A percentile compares a stretch with the other conserved stretches of the same genome.
Evolutionary conservation across 1,284 basidiomycete species (phyloP).

Genomic region (Ceraceosorus guamensis): DNA sequence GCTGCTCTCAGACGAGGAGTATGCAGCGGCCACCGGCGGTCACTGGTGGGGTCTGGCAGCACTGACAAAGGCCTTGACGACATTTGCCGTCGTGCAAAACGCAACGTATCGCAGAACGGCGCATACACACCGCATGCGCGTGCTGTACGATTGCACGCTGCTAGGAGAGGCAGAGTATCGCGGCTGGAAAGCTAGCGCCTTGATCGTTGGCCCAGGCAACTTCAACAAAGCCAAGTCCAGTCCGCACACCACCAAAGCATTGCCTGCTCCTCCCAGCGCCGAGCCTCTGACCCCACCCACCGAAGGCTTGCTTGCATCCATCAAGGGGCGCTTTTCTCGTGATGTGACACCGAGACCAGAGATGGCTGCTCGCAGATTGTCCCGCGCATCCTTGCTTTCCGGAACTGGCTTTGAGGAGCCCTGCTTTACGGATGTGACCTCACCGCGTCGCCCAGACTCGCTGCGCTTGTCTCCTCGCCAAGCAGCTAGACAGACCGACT

Average conservation of each 20-base stretch:
- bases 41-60: slow-evolving; percentile 21
- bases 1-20: slow-evolving; percentile 44
- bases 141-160: slow-evolving; percentile 53
- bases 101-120: slow-evolving; percentile 52
- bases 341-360: background rate
- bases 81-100: slow-evolving; percentile 54
- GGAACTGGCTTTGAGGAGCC: too few species aligned
- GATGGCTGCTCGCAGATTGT: background rate
- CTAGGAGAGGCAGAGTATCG: slow-evolving; percentile 47
- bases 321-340: background rate
- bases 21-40: slow-evolving; percentile 39
- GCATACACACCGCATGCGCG: slow-evolving; percentile 46
- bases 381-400: background rate
- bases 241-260: background rate
- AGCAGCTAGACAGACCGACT: too few species aligned
- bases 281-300: background rate
- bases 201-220: slow-evolving; percentile 29
- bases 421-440: too few species aligned
- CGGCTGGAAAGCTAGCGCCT: slow-evolving; percentile 21
- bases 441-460: too few species aligned
- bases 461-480: too few species aligned
- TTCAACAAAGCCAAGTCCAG: slow-evolving; percentile 12
- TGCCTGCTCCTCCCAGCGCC: slow-evolving; percentile 1
- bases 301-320: background rate
- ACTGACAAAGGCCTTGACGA: slow-evolving; percentile 54